Evolutionary conservation across 768 basidiomycete genomes (phyloP).

Genomic region (Panaeolus cyanescens): DNA sequence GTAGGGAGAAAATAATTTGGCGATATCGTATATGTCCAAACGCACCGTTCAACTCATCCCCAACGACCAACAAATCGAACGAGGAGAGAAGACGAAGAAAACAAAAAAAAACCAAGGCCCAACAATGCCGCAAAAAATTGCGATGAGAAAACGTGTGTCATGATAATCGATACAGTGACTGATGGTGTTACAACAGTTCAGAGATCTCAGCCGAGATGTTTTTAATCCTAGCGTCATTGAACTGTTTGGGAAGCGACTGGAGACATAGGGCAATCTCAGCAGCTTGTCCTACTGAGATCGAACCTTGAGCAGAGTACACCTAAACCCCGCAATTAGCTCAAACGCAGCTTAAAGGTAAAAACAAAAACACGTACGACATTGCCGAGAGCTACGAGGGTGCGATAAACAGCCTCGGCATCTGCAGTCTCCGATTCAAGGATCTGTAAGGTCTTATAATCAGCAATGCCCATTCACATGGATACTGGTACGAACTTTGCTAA

Average conservation of each 20-base stretch:
- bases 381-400: constrained; percentile 71
- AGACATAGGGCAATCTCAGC: constrained; percentile 42
- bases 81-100: not conserved
- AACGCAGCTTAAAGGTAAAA: not conserved
- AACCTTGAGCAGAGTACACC: constrained; percentile 48
- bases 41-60: not conserved
- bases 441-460: constrained; percentile 26
- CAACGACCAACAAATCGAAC: not conserved
- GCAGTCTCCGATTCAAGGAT: constrained; percentile 48
- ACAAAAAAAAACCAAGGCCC: not conserved
- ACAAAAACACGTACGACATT: constrained; percentile 54
- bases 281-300: constrained; percentile 40
- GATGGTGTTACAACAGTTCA: constrained; percentile 33
- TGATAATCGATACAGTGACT: not conserved
- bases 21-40: not conserved
- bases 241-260: constrained; percentile 41
- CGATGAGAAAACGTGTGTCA: not conserved
- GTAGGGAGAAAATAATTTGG: not conserved
- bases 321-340: constrained; percentile 23
- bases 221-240: constrained; percentile 61
- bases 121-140: not conserved
- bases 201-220: constrained; percentile 51
- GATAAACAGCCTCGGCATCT: constrained; percentile 73
- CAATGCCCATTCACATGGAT: not conserved
- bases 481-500: constrained; percentile 20